Conservation (phyloP, 2,329 filamentous ascomycete genomes). For the Fusarium mundagurra region DNA sequence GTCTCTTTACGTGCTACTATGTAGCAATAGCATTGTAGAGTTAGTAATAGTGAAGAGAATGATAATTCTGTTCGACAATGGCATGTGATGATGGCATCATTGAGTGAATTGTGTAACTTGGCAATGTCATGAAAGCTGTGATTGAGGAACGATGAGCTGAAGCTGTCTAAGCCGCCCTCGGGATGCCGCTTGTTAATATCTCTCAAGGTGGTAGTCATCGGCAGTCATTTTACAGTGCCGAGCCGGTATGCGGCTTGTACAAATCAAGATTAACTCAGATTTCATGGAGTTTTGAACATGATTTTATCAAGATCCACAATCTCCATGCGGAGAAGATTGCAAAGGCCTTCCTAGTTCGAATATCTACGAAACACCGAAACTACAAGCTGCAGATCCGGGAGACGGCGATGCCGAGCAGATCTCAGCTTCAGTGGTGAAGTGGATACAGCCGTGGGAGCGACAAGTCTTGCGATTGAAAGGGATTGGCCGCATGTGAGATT, state of each 20-base stretch:
- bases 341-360: background rate
- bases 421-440: slow-evolving; percentile 12
- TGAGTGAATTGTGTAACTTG: background rate
- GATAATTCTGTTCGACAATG: slow-evolving; percentile 4
- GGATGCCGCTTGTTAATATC: background rate
- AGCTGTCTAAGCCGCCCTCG: background rate
- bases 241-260: slow-evolving; percentile 10
- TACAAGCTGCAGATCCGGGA: slow-evolving; percentile 27
- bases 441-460: background rate
- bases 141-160: background rate
- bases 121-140: background rate
- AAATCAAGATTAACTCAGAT: slow-evolving; percentile 11
- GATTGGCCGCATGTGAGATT: slow-evolving; percentile 4
- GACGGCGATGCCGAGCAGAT: slow-evolving; percentile 35
- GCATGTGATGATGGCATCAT: slow-evolving; percentile 15
- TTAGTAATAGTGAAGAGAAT: slow-evolving; percentile 13
- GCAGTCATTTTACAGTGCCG: slow-evolving; percentile 15
- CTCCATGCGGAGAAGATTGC: slow-evolving; percentile 10
- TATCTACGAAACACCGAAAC: slow-evolving; percentile 17
- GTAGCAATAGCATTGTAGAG: slow-evolving; percentile 1
- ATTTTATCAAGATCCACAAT: slow-evolving; percentile 14
- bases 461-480: background rate
- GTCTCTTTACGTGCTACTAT: slow-evolving; percentile 3
- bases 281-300: background rate
- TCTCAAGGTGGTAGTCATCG: background rate